Evolutionary conservation across 2,329 filamentous ascomycete species (phyloP), one percentile per base, ranked within the genome.

Genomic region (Cladosporium sp.): DNA sequence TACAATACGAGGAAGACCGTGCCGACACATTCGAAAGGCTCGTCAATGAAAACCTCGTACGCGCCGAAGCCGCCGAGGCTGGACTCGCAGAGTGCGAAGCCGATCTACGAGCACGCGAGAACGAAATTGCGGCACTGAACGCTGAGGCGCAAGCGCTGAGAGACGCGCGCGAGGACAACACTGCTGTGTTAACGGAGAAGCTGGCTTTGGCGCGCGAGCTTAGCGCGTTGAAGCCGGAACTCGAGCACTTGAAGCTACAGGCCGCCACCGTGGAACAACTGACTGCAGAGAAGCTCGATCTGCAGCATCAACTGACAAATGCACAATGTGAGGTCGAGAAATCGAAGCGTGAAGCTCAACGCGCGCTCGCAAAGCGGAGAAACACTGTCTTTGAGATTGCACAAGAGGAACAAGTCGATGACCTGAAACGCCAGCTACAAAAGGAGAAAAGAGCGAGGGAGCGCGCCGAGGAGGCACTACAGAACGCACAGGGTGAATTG

Each of bases 281-380:
- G 13, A 81, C 96, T 18, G 83, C 89, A 1, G 92, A 96, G 74
- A 97, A 96, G 76, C 82, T 94, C 54, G 85, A 89, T 1, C 79
- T 97, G 16, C 89, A 95, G 74, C 88, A 91, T 56, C 91, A 95
- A 77, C 77, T 97, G 30, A 89, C 85, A 73, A 88, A 89, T 1
- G 78, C 93, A 2, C 91, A 96, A 76, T 88, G 92, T 51, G 91
- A 96, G 71, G 83, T 97, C 2, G 91, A 93, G 69, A 91, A 91
- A 70, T 91, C 95, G 75, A 94, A 88, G 76, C 86, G 88, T n/a
- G 84, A 88, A 3, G 82, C 85, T 10, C 86, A 89, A 70, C 86
- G 88, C 60, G 84, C 84, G 3, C 71, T 80, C 5, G 80, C 80
- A 1, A 83, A 84, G 69, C 81, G 79, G 57, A 80, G 75, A 74